Base-by-base conservation (phyloP, 345 rosid genomes). In the Lagerstroemia speciosa region DNA sequence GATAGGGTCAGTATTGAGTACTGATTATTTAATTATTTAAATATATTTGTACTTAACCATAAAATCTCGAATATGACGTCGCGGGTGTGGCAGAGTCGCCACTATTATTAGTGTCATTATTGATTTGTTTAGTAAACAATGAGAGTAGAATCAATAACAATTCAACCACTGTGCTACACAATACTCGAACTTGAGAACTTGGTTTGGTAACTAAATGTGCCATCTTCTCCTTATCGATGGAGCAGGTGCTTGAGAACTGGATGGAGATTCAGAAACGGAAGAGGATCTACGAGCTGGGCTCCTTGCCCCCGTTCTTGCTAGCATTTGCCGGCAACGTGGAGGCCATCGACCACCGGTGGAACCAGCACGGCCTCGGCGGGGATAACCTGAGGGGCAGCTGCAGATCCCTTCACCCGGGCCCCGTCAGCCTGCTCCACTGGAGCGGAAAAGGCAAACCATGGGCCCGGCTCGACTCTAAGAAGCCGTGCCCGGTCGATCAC, bases 401-500 rank as follows among this genome's bases (percentile, higher is more conserved):
- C 76, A 73, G 97, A 75, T 66, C 82, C 9, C 50, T 91, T 77
- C 97, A 91, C 55, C 84, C 87, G 0, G 97, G 97, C 33, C 89
- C 96, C 7, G 96, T 87, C 34, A 91, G 97, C 61, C 69, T 91
- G 81, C 77, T 91, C 66, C 97, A 89, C 79, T 91, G 97, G 97
- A 91, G 97, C 57, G 97, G 97, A n/a, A 89, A 91, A 75, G 97
- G 97, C 67, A 91, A 91, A 72, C 97, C 97, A 0, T 91, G 97
- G 97, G 87, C 77, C 0, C 74, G 97, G 38, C 85, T 91, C 6
- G 97, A 91, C 63, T 86, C 78, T 3, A 73, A 75, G 68, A 87
- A 83, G 36, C 86, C 97, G 0, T 91, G 97, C 67, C 84, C 84
- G 0, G 61, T 89, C 34, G 97, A 91, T 81, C 74, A 82, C 79